Conservation (phyloP, 1,284 basidiomycete genomes). For the Athelia psychrophila region DNA sequence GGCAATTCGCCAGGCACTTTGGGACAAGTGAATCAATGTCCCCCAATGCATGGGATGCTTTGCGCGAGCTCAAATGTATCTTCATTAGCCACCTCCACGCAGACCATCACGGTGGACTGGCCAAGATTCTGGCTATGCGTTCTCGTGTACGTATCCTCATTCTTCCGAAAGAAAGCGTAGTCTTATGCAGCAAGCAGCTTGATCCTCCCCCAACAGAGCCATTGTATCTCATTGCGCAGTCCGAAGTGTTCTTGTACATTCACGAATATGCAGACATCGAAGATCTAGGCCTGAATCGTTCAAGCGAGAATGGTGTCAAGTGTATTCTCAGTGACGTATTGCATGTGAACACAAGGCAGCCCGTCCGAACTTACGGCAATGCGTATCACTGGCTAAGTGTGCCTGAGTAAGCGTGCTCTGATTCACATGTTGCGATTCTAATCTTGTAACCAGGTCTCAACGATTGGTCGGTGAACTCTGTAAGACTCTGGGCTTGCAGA, state of each 20-base stretch:
- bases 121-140: conserved; percentile 73
- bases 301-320: conserved; percentile 47
- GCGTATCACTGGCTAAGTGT: conserved; percentile 11
- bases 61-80: conserved; percentile 76
- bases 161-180: background rate
- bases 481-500: conserved; percentile 46
- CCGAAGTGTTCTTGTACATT: conserved; percentile 57
- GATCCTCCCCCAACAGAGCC: conserved; percentile 54
- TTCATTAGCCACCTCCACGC: conserved; percentile 92
- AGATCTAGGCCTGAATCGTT: conserved; percentile 58
- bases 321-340: conserved; percentile 54
- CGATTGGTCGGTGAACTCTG: conserved; percentile 41
- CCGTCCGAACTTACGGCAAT: conserved; percentile 34
- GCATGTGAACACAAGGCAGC: conserved; percentile 40
- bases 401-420: conserved; percentile 12
- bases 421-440: background rate
- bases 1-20: conserved; percentile 81
- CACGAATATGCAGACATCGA: conserved; percentile 65
- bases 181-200: conserved; percentile 38
- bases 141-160: conserved; percentile 48
- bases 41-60: conserved; percentile 50
- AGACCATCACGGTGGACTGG: conserved; percentile 89
- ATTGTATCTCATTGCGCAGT: conserved; percentile 69
- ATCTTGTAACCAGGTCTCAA: conserved; percentile 31
- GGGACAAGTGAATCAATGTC: conserved; percentile 49